These are phyloP conservation scores for Chrysopogon serrulatus DNA, from an alignment of 176 grass and related monocot species.

Conservation along the genomic window DNA sequence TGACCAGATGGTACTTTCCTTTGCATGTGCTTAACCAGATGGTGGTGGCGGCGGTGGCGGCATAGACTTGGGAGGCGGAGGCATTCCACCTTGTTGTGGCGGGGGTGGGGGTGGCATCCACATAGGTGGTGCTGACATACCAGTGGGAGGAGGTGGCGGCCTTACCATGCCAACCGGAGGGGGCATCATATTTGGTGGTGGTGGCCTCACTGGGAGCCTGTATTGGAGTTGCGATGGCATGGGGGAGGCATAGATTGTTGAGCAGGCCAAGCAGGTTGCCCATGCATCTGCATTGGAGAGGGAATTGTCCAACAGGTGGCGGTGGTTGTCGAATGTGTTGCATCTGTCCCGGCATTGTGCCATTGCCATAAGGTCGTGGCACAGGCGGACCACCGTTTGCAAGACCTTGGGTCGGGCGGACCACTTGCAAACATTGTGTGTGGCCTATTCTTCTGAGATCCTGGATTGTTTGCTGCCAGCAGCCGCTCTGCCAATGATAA, in stretches of 20 bases:
- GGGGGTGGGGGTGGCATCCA: constrained; percentile 67
- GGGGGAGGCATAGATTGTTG: constrained; percentile 31
- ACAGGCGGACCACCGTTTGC: constrained; percentile 42
- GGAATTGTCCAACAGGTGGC: constrained; percentile 58
- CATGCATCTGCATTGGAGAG: constrained; percentile 67
- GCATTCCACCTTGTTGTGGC: constrained; percentile 55
- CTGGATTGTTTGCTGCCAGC: constrained; percentile 74
- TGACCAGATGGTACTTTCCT: neutral
- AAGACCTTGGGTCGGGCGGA: constrained; percentile 54
- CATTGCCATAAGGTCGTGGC: constrained; percentile 69
- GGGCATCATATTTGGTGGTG: constrained; percentile 60
- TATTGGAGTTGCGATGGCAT: constrained; percentile 39
- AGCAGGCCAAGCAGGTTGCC: constrained; percentile 59
- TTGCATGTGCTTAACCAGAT: constrained; percentile 30
- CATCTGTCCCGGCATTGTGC: constrained; percentile 36
- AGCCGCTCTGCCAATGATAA: constrained; percentile 51
- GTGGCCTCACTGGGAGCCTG: constrained; percentile 44
- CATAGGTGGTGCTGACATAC: constrained; percentile 47
- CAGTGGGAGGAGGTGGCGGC: constrained; percentile 41
- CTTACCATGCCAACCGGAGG: constrained; percentile 77
- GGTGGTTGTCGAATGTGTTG: constrained; percentile 48
- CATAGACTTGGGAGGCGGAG: constrained; percentile 50
- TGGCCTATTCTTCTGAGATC: constrained; percentile 67
- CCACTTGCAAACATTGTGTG: constrained; percentile 94
- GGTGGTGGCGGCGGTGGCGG: constrained; percentile 27